A percentile compares a stretch with the other conserved stretches of the same genome.
Conservation (phyloP, 257 asterid genomes). For the Plantago major region DNA sequence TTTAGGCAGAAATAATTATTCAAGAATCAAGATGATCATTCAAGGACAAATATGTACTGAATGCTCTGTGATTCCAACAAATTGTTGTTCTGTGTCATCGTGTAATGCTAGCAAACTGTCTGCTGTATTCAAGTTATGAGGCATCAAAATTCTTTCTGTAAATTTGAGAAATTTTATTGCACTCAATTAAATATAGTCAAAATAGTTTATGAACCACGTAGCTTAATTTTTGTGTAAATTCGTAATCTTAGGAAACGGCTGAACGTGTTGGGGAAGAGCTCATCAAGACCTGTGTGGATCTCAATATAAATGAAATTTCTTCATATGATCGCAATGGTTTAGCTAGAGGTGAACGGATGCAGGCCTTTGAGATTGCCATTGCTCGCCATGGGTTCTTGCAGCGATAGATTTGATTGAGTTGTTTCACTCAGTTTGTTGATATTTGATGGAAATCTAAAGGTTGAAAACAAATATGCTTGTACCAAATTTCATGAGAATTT, state of each 20-base stretch:
- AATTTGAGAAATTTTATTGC: not conserved
- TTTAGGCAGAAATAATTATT: not conserved
- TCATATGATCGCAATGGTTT: slow-evolving; percentile 80
- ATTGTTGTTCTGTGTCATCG: not conserved
- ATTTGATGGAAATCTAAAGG: not conserved
- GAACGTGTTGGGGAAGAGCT: slow-evolving; percentile 76
- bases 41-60: not conserved
- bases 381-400: slow-evolving; percentile 72
- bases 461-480: not conserved
- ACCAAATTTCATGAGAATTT: not conserved
- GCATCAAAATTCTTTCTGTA: not conserved
- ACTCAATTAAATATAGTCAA: not conserved
- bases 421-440: not conserved
- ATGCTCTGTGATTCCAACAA: not conserved
- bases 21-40: not conserved
- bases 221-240: not conserved
- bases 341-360: slow-evolving; percentile 72
- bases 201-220: not conserved
- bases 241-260: slow-evolving; percentile 69
- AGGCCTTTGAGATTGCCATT: slow-evolving; percentile 76
- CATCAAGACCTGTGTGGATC: slow-evolving; percentile 65
- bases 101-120: not conserved
- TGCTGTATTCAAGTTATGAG: not conserved
- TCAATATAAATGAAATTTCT: slow-evolving; percentile 62
- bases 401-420: slow-evolving; percentile 26